Percentiles rank a stretch among this genome's conserved stretches.
These are phyloP conservation scores for Gossypium ekmanianum DNA, from an alignment of 345 rosid species.

Conservation along the genomic window DNA sequence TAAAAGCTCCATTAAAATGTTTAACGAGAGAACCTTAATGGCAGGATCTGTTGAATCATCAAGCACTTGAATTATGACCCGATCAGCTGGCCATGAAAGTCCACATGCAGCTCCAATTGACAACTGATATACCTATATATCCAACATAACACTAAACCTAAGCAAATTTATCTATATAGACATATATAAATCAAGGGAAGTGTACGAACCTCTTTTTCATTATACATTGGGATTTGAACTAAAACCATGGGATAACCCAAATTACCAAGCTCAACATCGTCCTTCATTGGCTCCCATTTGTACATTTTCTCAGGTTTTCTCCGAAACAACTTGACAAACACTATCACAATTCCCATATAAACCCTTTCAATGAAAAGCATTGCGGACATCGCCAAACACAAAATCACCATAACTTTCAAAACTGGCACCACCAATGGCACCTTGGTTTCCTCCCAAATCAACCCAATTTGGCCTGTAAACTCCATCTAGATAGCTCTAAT, in stretches of 20 bases:
- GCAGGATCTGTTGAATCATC: constrained; percentile 79
- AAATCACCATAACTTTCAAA: constrained; percentile 35
- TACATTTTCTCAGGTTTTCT: constrained; percentile 48
- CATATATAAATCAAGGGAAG: not conserved
- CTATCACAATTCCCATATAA: constrained; percentile 53
- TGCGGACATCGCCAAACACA: constrained; percentile 54
- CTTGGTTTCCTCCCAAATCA: constrained; percentile 52
- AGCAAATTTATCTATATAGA: not conserved
- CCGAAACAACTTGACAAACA: constrained; percentile 38
- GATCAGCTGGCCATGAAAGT: constrained; percentile 76
- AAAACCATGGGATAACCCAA: constrained; percentile 54
- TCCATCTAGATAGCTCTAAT: constrained; percentile 12
- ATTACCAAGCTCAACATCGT: constrained; percentile 55
- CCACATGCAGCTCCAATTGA: constrained; percentile 92
- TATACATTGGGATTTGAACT: constrained; percentile 72
- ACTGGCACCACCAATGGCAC: constrained; percentile 55
- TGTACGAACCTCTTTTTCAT: constrained; percentile 51
- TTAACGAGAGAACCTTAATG: constrained; percentile 38
- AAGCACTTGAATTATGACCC: constrained; percentile 80
- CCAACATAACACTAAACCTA: not conserved
- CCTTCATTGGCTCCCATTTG: constrained; percentile 56
- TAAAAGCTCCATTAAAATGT: not conserved
- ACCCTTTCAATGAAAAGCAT: constrained; percentile 59
- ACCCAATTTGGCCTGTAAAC: constrained; percentile 24
- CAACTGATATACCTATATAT: constrained; percentile 58